Percentiles rank a stretch among this genome's conserved stretches.
Conservation (phyloP, 2,329 filamentous ascomycete species). For the Cladophialophora psammophila region DNA sequence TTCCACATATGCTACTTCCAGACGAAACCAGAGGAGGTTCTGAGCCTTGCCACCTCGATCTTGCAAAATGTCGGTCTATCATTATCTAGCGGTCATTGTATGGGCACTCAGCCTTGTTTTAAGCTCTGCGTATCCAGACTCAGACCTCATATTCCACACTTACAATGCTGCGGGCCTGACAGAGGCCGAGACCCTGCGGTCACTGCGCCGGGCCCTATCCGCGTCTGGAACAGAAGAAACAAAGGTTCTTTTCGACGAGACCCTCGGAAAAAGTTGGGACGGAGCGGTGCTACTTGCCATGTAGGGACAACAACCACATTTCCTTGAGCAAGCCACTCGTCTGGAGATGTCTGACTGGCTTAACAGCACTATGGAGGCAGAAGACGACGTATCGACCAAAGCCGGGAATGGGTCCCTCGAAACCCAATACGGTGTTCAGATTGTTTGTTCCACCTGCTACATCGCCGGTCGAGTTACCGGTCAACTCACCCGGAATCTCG, state of each 20-base stretch:
- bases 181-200: neutral
- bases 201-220: neutral
- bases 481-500: neutral
- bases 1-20: neutral
- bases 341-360: neutral
- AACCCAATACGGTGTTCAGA: neutral
- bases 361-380: neutral
- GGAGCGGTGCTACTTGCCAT: neutral
- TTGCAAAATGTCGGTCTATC: neutral
- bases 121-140: neutral
- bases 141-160: neutral
- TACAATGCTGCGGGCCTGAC: conserved; percentile 2
- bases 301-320: neutral
- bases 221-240: neutral
- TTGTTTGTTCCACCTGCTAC: conserved; percentile 9
- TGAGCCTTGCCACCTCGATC: neutral
- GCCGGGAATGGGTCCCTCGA: conserved; percentile 1
- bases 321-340: neutral
- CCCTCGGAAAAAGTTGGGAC: neutral
- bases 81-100: neutral
- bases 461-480: neutral
- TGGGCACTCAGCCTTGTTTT: neutral
- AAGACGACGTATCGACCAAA: neutral
- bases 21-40: neutral
- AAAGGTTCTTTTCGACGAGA: neutral